These are phyloP conservation scores for Boletus nobilissimus DNA, from an alignment of 1,284 basidiomycete genomes.

Conservation along the genomic window DNA sequence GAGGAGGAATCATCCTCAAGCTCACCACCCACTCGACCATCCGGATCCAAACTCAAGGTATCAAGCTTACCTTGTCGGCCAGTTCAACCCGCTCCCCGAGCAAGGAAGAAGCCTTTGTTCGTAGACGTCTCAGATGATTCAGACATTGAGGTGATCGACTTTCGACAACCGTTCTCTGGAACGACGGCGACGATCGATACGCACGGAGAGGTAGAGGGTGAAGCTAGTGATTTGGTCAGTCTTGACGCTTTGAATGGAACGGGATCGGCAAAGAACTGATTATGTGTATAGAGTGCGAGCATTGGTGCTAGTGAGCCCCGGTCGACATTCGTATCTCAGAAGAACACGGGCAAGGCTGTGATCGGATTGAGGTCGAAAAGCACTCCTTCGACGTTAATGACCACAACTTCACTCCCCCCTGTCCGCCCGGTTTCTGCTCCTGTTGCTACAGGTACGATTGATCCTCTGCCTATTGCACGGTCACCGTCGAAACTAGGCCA, in stretches of 20 bases:
- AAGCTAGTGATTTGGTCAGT: slow-evolving; percentile 26
- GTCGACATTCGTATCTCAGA: neutral
- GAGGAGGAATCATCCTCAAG: slow-evolving; percentile 28
- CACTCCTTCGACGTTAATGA: neutral
- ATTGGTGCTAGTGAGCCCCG: neutral
- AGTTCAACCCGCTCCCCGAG: neutral
- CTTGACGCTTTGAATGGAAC: neutral
- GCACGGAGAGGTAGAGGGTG: neutral
- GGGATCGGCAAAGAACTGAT: slow-evolving; percentile 15
- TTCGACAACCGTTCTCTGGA: slow-evolving; percentile 13
- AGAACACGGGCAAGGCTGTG: neutral
- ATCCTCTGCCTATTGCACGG: neutral
- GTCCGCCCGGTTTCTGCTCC: slow-evolving; percentile 6
- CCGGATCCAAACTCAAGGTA: neutral
- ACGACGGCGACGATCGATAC: neutral
- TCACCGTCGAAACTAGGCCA: slow-evolving; percentile 34
- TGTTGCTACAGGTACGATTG: neutral
- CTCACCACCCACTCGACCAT: slow-evolving; percentile 12
- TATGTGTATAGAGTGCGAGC: slow-evolving; percentile 16
- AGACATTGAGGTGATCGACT: slow-evolving; percentile 36
- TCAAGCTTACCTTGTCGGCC: neutral
- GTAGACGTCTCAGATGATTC: slow-evolving; percentile 45
- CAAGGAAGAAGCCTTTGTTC: slow-evolving; percentile 34
- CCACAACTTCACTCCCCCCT: neutral
- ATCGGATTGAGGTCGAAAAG: slow-evolving; percentile 12